Evolutionary conservation across 1,139 yeast species (phyloP).

Genomic region (Taphrina flavorubra): DNA sequence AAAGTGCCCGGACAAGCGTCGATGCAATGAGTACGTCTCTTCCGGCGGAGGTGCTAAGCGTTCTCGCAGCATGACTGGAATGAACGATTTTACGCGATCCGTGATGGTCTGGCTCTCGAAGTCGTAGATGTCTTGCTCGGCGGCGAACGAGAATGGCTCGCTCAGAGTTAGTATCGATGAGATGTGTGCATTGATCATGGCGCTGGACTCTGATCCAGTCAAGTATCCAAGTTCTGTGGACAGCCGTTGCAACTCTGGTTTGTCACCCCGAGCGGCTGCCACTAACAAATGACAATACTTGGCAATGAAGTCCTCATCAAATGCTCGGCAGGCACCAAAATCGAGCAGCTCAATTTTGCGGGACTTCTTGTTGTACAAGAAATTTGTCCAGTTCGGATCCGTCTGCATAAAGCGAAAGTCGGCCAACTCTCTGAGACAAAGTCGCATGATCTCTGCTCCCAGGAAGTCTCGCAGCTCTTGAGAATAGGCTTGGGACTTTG

Average conservation of each 20-base stretch:
- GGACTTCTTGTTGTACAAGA: slow-evolving; percentile 62
- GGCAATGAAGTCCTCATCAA: slow-evolving; percentile 67
- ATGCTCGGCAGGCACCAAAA: slow-evolving; percentile 93
- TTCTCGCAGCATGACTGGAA: slow-evolving; percentile 86
- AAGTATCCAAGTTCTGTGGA: slow-evolving; percentile 82
- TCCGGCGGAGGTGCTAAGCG: slow-evolving; percentile 97
- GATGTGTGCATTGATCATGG: slow-evolving; percentile 90
- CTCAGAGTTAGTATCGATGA: slow-evolving; percentile 90
- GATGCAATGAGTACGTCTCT: slow-evolving; percentile 91
- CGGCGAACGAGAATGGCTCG: slow-evolving; percentile 76
- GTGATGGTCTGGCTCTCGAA: slow-evolving; percentile 88
- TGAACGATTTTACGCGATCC: slow-evolving; percentile 84
- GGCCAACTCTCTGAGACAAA: slow-evolving; percentile 84
- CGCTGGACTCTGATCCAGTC: slow-evolving; percentile 65
- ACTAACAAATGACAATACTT: slow-evolving; percentile 75
- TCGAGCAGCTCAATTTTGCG: slow-evolving; percentile 81
- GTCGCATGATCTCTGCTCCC: slow-evolving; percentile 82
- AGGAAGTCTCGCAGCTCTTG: slow-evolving; percentile 59
- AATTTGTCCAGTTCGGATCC: slow-evolving; percentile 99
- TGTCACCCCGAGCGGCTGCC: slow-evolving; percentile 76
- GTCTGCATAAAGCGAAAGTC: slow-evolving; percentile 93
- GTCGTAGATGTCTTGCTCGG: slow-evolving; percentile 60
- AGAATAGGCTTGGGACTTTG: slow-evolving; percentile 67
- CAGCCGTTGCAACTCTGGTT: slow-evolving; percentile 65
- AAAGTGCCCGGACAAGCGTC: slow-evolving; percentile 94